Percentiles rank a stretch among this genome's conserved stretches.
Conservation (phyloP, 306 rosid genomes). For the Alnus glutinosa region DNA sequence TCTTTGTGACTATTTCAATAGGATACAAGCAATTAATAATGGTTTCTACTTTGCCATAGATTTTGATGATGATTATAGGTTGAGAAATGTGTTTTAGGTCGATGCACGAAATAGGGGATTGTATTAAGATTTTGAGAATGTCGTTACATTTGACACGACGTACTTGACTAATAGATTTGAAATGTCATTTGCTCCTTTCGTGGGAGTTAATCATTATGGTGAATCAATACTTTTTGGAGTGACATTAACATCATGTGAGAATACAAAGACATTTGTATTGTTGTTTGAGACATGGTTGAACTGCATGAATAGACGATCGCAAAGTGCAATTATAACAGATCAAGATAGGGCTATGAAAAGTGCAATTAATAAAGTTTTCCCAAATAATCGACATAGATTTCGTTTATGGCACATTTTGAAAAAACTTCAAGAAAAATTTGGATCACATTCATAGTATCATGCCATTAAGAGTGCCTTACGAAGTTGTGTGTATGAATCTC, state of each 20-base stretch:
- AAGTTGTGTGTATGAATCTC: conserved; percentile 24
- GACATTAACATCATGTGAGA: conserved; percentile 15
- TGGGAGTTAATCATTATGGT: conserved; percentile 24
- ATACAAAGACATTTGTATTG: conserved; percentile 16
- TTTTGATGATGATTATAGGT: no score
- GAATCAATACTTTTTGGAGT: conserved; percentile 9
- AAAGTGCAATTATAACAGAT: conserved; percentile 26
- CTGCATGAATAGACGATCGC: conserved; percentile 20
- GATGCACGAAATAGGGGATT: not conserved
- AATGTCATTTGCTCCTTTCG: conserved; percentile 12
- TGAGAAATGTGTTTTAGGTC: no score
- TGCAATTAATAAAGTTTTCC: conserved; percentile 24
- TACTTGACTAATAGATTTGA: conserved; percentile 14
- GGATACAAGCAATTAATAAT: no score
- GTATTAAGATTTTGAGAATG: conserved; percentile 22
- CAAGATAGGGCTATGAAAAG: conserved; percentile 26
- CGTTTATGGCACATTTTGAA: conserved; percentile 30
- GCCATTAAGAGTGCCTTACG: conserved; percentile 4
- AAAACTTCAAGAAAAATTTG: conserved; percentile 22
- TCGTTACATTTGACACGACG: not conserved
- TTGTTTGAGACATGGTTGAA: conserved; percentile 27
- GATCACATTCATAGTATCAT: conserved; percentile 14
- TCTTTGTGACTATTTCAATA: no score
- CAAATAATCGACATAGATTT: conserved; percentile 21
- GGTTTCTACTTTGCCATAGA: no score